Percentiles rank a stretch among this genome's conserved stretches.
Evolutionary conservation across 2,329 filamentous ascomycete genomes (phyloP).

Genomic region (Fusarium oligoseptatum): DNA sequence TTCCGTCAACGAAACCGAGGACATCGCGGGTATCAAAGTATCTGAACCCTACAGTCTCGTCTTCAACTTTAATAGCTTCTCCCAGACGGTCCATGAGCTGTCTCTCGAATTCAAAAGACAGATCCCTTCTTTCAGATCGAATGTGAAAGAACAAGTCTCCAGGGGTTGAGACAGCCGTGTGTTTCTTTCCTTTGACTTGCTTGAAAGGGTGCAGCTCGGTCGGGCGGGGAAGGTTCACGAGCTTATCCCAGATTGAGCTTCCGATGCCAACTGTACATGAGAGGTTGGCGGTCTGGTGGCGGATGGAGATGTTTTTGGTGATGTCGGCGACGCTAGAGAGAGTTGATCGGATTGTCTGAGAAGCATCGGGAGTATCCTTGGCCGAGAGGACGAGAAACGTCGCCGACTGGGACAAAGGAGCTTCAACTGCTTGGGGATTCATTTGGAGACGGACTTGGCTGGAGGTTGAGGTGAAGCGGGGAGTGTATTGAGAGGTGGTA

Average conservation of each 20-base stretch:
- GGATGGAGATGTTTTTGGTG: slow-evolving; percentile 66
- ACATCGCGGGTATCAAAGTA: slow-evolving; percentile 72
- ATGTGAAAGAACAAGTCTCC: slow-evolving; percentile 72
- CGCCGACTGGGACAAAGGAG: slow-evolving; percentile 64
- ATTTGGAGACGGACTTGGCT: slow-evolving; percentile 16
- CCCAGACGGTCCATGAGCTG: slow-evolving; percentile 65
- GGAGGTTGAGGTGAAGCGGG: neutral
- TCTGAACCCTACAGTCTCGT: slow-evolving; percentile 69
- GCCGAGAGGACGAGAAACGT: slow-evolving; percentile 67
- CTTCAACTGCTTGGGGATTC: slow-evolving; percentile 59
- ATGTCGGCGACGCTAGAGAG: slow-evolving; percentile 60
- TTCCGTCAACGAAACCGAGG: slow-evolving; percentile 71
- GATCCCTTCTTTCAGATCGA: slow-evolving; percentile 66
- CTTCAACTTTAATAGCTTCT: slow-evolving; percentile 60
- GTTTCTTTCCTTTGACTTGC: slow-evolving; percentile 59
- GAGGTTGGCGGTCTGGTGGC: slow-evolving; percentile 59
- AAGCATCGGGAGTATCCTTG: slow-evolving; percentile 50
- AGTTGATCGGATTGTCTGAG: slow-evolving; percentile 57
- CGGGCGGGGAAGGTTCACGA: slow-evolving; percentile 60
- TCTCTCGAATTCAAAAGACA: slow-evolving; percentile 71
- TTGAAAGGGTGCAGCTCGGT: slow-evolving; percentile 65
- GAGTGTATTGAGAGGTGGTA: neutral
- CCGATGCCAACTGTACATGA: slow-evolving; percentile 69
- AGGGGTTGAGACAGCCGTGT: slow-evolving; percentile 67
- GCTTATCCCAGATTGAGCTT: slow-evolving; percentile 62